These are phyloP conservation scores for Artomyces pyxidatus DNA, from an alignment of 768 basidiomycete species.

Conservation along the genomic window DNA sequence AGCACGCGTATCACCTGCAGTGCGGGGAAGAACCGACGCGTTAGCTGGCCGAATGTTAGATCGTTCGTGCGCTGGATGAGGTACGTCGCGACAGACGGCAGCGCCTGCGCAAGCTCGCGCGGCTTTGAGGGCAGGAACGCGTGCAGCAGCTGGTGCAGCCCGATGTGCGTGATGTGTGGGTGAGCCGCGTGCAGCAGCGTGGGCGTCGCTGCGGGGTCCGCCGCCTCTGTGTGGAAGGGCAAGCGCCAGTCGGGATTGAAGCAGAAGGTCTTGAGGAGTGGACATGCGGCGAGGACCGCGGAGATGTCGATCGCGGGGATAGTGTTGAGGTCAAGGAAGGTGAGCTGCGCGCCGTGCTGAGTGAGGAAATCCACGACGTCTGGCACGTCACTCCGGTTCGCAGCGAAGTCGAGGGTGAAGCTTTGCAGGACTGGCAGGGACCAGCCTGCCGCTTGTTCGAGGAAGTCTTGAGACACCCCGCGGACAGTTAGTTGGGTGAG, in stretches of 20 bases:
- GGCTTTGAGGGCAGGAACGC: slow-evolving; percentile 57
- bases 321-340: slow-evolving; percentile 59
- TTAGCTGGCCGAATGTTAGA: slow-evolving; percentile 50
- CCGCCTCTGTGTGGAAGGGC: slow-evolving; percentile 15
- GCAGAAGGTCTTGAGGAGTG: slow-evolving; percentile 48
- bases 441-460: slow-evolving; percentile 68
- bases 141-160: slow-evolving; percentile 58
- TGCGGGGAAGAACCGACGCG: slow-evolving; percentile 48
- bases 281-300: slow-evolving; percentile 55
- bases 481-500: slow-evolving; percentile 58
- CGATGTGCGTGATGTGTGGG: slow-evolving; percentile 48
- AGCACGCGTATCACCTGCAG: slow-evolving; percentile 53
- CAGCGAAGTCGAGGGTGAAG: slow-evolving; percentile 48
- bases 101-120: slow-evolving; percentile 34
- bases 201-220: slow-evolving; percentile 5
- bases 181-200: slow-evolving; percentile 40
- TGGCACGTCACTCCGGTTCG: slow-evolving; percentile 40
- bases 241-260: slow-evolving; percentile 76
- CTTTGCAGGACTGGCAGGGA: slow-evolving; percentile 49
- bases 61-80: slow-evolving; percentile 50
- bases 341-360: slow-evolving; percentile 47
- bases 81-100: slow-evolving; percentile 36
- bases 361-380: slow-evolving; percentile 54
- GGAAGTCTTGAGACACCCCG: slow-evolving; percentile 53
- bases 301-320: slow-evolving; percentile 49